These are phyloP conservation scores for Cutaneotrichosporon sp. DNA, from an alignment of 1,284 basidiomycete species.

Conservation along the genomic window DNA sequence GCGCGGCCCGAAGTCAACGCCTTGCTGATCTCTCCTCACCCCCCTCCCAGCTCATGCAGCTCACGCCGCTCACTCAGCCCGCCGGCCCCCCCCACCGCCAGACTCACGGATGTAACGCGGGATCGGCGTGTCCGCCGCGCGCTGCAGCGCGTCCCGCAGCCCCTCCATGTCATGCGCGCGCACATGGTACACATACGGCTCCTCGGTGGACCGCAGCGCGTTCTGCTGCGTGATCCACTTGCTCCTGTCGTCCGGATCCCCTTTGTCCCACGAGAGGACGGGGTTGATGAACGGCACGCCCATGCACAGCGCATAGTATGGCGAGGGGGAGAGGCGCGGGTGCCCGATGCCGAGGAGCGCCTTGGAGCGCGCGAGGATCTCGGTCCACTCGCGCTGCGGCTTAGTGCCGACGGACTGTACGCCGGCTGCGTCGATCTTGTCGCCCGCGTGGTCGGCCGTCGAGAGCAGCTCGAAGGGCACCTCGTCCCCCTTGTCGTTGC, in stretches of 20 bases:
- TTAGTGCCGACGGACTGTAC: constrained; percentile 17
- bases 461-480: constrained; percentile 33
- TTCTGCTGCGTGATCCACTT: constrained; percentile 53
- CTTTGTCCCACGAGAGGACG: constrained; percentile 38
- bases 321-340: constrained; percentile 20
- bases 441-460: constrained; percentile 25
- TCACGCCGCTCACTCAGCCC: no score
- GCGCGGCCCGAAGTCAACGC: no score
- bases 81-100: no score
- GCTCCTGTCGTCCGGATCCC: constrained; percentile 43
- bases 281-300: constrained; percentile 57
- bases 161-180: constrained; percentile 27
- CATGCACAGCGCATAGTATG: constrained; percentile 55
- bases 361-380: constrained; percentile 19
- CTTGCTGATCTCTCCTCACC: no score
- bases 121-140: constrained; percentile 37
- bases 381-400: constrained; percentile 13
- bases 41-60: no score
- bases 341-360: constrained; percentile 19
- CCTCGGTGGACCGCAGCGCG: constrained; percentile 37
- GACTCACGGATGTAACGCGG: constrained; percentile 39
- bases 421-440: constrained; percentile 5
- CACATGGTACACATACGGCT: constrained; percentile 56
- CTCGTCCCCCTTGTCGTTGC: constrained; percentile 13
- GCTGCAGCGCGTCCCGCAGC: constrained; percentile 30